Percentiles rank a stretch among this genome's conserved stretches.
Conservation (phyloP, 2,329 filamentous ascomycete species). For the Pseudogymnoascus sp. region DNA sequence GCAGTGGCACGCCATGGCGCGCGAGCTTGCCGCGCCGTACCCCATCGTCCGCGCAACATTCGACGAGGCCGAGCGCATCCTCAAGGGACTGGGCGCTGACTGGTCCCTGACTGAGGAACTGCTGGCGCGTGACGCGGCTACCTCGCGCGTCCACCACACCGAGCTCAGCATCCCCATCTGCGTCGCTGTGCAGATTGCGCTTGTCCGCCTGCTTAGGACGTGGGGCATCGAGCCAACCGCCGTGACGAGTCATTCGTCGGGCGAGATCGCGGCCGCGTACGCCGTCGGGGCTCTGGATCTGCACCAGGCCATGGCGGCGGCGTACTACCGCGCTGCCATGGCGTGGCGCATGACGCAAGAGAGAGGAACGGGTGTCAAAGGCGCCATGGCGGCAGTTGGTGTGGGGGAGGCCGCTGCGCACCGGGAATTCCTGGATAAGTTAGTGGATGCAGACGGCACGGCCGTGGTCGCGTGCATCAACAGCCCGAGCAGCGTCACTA, state of each 20-base stretch:
- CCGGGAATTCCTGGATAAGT: too few species aligned
- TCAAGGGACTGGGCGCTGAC: slow-evolving; percentile 27
- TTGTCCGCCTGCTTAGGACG: slow-evolving; percentile 25
- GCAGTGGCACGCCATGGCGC: slow-evolving; percentile 34
- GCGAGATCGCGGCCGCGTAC: slow-evolving; percentile 23
- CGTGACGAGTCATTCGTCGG: slow-evolving; percentile 22
- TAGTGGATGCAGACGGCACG: neutral
- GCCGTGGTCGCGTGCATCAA: slow-evolving; percentile 23
- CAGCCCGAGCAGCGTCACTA: slow-evolving; percentile 24
- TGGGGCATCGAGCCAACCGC: slow-evolving; percentile 20
- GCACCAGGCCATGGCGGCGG: slow-evolving; percentile 19
- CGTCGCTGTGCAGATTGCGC: slow-evolving; percentile 30
- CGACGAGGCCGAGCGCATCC: slow-evolving; percentile 21
- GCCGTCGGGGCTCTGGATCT: slow-evolving; percentile 20
- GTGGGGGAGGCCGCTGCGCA: too few species aligned
- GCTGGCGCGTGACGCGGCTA: neutral
- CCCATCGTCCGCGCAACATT: neutral
- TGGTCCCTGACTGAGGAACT: neutral
- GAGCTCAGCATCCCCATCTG: slow-evolving; percentile 25
- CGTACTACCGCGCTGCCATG: slow-evolving; percentile 25
- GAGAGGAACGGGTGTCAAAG: too few species aligned
- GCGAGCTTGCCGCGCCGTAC: slow-evolving; percentile 23
- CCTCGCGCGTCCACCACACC: neutral
- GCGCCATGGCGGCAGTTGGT: too few species aligned
- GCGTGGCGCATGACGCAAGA: too few species aligned